Base-by-base conservation (phyloP, 164 flowering plant genomes). In the Tinospora cordifolia region DNA sequence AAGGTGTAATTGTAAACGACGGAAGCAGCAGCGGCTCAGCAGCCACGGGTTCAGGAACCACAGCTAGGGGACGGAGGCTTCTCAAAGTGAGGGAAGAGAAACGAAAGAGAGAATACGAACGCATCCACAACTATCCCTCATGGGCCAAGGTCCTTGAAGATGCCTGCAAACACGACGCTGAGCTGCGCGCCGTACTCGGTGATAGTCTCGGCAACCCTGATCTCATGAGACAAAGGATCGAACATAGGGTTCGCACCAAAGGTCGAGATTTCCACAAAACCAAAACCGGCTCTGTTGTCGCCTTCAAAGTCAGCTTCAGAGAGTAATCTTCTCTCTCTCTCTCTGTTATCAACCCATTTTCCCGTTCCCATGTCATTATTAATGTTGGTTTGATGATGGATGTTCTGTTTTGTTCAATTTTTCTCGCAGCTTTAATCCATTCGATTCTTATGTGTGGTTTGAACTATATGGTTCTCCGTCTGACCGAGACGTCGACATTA, bases 181-280 rank as follows among this genome's bases (percentile, higher is more conserved):
- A 93, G 81, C 87, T 93, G 3, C 85, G 97, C 60, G 87, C 87
- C 12, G 88, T 91, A 46, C 90, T 93, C 66, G 98, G 98, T 0
- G 97, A 91, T 75, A 91, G 95, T 78, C 80, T 93, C 71, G 98
- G 98, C 22, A 80, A 93, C 72, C 98, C 98, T n/a, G 95, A 93
- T 39, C 86, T 84, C n/a, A 93, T 93, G 96, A 83, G 84, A 66
- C 78, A 90, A 75, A 83, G 79, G 83, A 92, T 92, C 27, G 85
- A 84, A 81, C 93, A 90, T 24, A 83, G 97, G 74, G 91, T 89
- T 63, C 78, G 89, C 47, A 79, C 46, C 78, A 93, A 89, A 79
- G 98, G 95, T 46, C 82, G 83, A 69, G 84, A 88, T 70, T 82
- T 93, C 44, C 65, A 65, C 21, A 88, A 93, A 71, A 78, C 90